Percentiles rank a stretch among this genome's conserved stretches.
These are phyloP conservation scores for Dinochytrium kinnereticum DNA, from an alignment of 371 early-diverging fungal species.

Conservation along the genomic window DNA sequence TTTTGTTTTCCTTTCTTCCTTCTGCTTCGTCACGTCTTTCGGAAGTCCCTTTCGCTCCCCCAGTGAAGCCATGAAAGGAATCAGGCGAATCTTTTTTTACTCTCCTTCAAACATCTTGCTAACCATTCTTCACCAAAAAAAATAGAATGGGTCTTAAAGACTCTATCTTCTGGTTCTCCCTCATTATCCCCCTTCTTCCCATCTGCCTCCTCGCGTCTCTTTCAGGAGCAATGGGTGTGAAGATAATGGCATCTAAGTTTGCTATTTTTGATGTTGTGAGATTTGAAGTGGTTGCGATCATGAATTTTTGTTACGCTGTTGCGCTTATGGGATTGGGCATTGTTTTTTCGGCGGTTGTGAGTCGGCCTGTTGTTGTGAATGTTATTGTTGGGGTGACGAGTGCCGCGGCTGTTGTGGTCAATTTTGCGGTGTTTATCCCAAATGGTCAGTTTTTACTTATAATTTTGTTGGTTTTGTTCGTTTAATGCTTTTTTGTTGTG, in stretches of 20 bases:
- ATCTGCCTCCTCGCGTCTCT: constrained; percentile 16
- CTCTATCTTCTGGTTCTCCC: constrained; percentile 32
- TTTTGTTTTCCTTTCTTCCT: background rate
- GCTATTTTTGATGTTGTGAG: constrained; percentile 10
- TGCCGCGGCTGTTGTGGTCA: constrained; percentile 21
- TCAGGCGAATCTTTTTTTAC: constrained; percentile 1
- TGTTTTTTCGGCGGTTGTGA: constrained; percentile 18
- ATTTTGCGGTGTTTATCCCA: constrained; percentile 16
- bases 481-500: too few species aligned
- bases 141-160: constrained; percentile 39
- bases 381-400: constrained; percentile 24
- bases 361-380: constrained; percentile 29
- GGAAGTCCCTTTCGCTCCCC: too few species aligned
- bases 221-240: constrained; percentile 20
- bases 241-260: background rate
- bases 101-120: background rate
- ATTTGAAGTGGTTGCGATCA: constrained; percentile 30
- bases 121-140: too few species aligned
- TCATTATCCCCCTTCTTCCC: constrained; percentile 19
- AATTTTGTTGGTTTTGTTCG: constrained; percentile 14
- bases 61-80: too few species aligned
- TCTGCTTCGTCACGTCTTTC: too few species aligned
- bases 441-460: background rate
- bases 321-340: constrained; percentile 26
- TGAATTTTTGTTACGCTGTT: constrained; percentile 28